A percentile compares a stretch with the other conserved stretches of the same genome.
Conservation (phyloP, 257 asterid species). For the Voacanga thouarsii region DNA sequence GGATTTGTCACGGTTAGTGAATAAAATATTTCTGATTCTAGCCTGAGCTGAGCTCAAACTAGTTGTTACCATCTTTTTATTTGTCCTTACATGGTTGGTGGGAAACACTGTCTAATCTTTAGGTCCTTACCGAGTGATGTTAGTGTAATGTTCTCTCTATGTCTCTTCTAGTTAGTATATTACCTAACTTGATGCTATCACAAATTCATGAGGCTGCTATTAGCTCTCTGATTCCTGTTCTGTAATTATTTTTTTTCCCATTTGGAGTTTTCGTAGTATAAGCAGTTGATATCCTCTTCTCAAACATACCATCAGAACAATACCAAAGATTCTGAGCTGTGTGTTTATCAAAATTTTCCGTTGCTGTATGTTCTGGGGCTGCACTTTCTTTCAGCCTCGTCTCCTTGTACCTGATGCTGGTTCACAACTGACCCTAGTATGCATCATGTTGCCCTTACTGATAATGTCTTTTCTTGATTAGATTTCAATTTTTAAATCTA, state of each 20-base stretch:
- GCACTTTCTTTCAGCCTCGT: background rate
- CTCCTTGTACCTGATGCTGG: background rate
- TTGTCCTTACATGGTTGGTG: background rate
- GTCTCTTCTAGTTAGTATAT: background rate
- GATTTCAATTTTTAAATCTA: background rate
- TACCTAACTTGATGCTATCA: background rate
- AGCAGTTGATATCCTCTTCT: background rate
- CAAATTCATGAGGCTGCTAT: background rate
- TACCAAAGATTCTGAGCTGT: no score
- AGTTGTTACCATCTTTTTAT: background rate
- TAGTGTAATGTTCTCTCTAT: background rate
- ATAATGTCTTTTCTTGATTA: no score
- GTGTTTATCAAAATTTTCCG: background rate
- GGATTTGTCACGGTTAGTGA: constrained; percentile 88
- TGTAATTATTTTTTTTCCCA: background rate
- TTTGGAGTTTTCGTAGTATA: background rate
- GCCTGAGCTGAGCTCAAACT: background rate
- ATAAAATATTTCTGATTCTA: constrained; percentile 10
- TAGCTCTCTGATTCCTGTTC: background rate
- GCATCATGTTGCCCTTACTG: background rate
- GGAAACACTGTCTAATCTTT: background rate
- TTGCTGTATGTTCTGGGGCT: background rate
- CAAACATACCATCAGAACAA: no score
- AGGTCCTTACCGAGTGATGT: background rate
- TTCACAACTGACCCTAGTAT: background rate